phyloP scores from a whole-genome alignment of 2,329 filamentous ascomycete genomes.

The Grosmannia serpens region DNA sequence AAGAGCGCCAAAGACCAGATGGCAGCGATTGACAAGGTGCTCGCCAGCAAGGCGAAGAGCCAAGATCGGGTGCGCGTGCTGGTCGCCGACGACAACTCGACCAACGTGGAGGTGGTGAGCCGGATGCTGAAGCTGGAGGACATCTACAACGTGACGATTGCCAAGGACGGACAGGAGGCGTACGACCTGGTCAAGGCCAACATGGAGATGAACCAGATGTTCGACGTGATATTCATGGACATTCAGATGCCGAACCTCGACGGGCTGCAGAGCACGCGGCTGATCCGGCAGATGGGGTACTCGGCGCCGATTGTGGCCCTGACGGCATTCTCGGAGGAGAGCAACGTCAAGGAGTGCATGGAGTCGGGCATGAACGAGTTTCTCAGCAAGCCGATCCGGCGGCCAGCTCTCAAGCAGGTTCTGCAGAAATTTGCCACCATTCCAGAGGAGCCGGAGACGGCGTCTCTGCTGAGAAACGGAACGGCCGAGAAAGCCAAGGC shows the following conservation, averaged over 20 bases:
- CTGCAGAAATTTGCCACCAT: conserved; percentile 77
- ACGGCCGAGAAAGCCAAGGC: conserved; percentile 15
- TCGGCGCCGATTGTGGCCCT: conserved; percentile 79
- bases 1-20: conserved; percentile 46
- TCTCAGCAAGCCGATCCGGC: conserved; percentile 61
- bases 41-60: conserved; percentile 43
- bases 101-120: conserved; percentile 47
- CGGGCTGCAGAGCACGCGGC: conserved; percentile 71
- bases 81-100: conserved; percentile 62
- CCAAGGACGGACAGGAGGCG: conserved; percentile 77
- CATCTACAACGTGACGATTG: conserved; percentile 79
- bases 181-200: conserved; percentile 74
- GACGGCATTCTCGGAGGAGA: conserved; percentile 83
- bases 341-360: conserved; percentile 75
- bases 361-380: conserved; percentile 92
- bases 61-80: conserved; percentile 62
- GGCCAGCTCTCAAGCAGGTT: conserved; percentile 78
- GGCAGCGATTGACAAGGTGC: conserved; percentile 52
- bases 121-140: conserved; percentile 64
- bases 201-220: conserved; percentile 61
- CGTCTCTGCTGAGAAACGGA: conserved; percentile 21
- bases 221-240: conserved; percentile 93
- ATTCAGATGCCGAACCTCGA: conserved; percentile 93
- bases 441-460: conserved; percentile 51
- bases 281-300: conserved; percentile 81